These are phyloP conservation scores for Neofusicoccum cordaticola DNA, from an alignment of 2,329 filamentous ascomycete genomes.

Conservation along the genomic window DNA sequence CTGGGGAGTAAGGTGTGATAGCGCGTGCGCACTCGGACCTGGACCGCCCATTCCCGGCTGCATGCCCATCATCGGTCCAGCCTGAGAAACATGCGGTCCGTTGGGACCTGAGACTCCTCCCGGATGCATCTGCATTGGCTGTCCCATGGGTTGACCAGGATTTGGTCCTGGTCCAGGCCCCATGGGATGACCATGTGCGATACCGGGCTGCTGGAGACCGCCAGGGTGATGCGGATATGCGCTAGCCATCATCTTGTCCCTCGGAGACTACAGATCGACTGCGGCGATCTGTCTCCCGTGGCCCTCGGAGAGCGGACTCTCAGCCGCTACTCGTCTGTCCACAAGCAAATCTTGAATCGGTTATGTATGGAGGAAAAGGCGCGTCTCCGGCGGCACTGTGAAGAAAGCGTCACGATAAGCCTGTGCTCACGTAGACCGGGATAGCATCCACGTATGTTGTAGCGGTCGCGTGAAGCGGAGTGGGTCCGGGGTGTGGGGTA, in stretches of 20 bases:
- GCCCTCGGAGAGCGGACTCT: conserved; percentile 5
- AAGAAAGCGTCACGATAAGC: not conserved
- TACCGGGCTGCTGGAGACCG: conserved; percentile 70
- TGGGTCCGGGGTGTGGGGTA: conserved; percentile 16
- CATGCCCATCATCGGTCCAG: conserved; percentile 73
- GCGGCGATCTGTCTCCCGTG: conserved; percentile 8
- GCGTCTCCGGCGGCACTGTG: not conserved
- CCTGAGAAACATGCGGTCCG: conserved; percentile 68
- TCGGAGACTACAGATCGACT: conserved; percentile 10
- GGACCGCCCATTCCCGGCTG: conserved; percentile 62
- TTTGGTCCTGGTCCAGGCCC: conserved; percentile 66
- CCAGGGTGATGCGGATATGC: conserved; percentile 67
- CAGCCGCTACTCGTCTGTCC: not conserved
- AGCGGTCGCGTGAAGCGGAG: conserved; percentile 13
- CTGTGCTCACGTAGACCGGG: not conserved
- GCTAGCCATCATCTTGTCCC: conserved; percentile 63
- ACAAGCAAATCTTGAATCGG: not conserved
- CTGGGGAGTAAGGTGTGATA: conserved; percentile 69
- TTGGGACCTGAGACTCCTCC: conserved; percentile 69
- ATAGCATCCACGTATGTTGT: conserved; percentile 10
- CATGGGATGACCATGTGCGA: conserved; percentile 63
- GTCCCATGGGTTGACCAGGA: conserved; percentile 66
- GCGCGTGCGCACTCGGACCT: conserved; percentile 62
- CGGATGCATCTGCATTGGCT: conserved; percentile 71
- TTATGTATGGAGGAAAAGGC: not conserved